A percentile compares a stretch with the other conserved stretches of the same genome.
Evolutionary conservation across 2,329 filamentous ascomycete genomes (phyloP).

Genomic region (Aspergillus hiratsukae): DNA sequence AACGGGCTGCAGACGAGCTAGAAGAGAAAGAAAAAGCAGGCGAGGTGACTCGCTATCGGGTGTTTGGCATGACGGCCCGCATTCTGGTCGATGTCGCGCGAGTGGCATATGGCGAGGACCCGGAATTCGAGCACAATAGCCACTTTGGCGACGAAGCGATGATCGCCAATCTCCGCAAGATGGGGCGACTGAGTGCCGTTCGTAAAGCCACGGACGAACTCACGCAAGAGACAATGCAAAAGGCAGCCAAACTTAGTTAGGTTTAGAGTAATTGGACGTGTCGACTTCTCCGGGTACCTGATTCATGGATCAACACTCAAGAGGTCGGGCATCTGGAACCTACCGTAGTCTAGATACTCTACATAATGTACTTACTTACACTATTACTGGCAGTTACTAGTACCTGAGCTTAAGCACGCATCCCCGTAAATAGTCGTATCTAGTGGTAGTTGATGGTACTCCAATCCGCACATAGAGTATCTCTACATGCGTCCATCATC

Average conservation of each 20-base stretch:
- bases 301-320: too few relatives aligned
- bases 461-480: neutral
- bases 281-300: neutral
- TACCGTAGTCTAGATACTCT: neutral
- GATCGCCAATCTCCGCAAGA: slow-evolving; percentile 53
- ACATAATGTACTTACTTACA: neutral
- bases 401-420: neutral
- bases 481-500: too few relatives aligned
- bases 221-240: slow-evolving; percentile 48
- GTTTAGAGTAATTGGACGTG: slow-evolving; percentile 8
- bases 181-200: slow-evolving; percentile 53
- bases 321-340: neutral
- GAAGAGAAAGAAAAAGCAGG: slow-evolving; percentile 48
- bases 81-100: slow-evolving; percentile 85
- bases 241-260: slow-evolving; percentile 46
- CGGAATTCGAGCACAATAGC: slow-evolving; percentile 72
- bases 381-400: neutral
- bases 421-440: neutral
- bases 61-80: slow-evolving; percentile 92
- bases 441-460: neutral
- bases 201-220: slow-evolving; percentile 50
- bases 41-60: slow-evolving; percentile 62
- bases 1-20: slow-evolving; percentile 32
- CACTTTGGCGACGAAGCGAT: slow-evolving; percentile 64
- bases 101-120: slow-evolving; percentile 75